Conservation (phyloP, 106 monocot species). For the Acorus calamus region DNA sequence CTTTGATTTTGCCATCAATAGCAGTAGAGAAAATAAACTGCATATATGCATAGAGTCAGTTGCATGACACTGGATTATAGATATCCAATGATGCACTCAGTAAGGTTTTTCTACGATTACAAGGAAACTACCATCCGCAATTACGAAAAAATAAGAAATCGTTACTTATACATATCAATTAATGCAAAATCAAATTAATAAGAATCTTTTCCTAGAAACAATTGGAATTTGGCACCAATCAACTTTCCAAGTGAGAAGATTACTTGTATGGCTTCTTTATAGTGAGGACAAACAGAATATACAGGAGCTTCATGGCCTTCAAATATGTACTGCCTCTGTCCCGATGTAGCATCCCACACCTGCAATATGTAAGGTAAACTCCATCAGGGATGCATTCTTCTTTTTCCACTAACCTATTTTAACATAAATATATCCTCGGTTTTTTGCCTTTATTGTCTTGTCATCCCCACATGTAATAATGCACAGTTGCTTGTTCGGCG, state of each 20-base stretch:
- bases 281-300: constrained; percentile 70
- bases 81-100: too few species aligned
- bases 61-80: background rate
- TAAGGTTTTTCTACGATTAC: too few species aligned
- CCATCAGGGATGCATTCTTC: background rate
- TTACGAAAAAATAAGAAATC: too few species aligned
- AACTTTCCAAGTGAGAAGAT: background rate
- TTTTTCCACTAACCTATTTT: background rate
- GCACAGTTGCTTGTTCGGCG: constrained; percentile 76
- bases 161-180: too few species aligned
- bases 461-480: constrained; percentile 84
- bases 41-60: constrained; percentile 11
- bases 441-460: constrained; percentile 60
- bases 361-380: constrained; percentile 11
- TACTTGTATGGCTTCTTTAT: constrained; percentile 82
- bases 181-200: too few species aligned
- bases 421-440: background rate
- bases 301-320: constrained; percentile 83
- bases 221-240: background rate
- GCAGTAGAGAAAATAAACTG: constrained; percentile 95
- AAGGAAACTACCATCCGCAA: too few species aligned
- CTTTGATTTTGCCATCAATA: constrained; percentile 91
- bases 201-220: too few species aligned
- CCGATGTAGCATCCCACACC: constrained; percentile 68
- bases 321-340: constrained; percentile 56